A percentile compares a stretch with the other conserved stretches of the same genome.
phyloP scores from a whole-genome alignment of 2,329 filamentous ascomycete species.

The Sporothrix schenckii region DNA sequence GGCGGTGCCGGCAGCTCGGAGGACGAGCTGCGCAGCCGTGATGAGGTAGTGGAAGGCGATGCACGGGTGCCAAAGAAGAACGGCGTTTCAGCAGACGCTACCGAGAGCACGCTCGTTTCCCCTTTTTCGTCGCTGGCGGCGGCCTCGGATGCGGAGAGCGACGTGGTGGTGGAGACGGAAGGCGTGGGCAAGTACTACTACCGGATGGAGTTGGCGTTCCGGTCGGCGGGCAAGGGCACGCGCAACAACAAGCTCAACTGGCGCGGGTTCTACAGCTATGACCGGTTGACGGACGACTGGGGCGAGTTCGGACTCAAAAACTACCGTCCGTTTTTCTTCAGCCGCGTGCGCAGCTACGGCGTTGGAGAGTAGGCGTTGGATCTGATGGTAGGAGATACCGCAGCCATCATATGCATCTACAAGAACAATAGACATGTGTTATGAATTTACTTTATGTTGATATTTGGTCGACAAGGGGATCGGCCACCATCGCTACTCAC shows the following conservation, averaged over 20 bases:
- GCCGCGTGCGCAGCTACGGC: conserved; percentile 63
- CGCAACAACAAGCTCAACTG: conserved; percentile 87
- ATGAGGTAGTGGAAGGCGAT: conserved; percentile 1
- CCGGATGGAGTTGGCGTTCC: conserved; percentile 75
- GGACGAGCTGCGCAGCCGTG: conserved; percentile 1
- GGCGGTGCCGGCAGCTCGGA: conserved; percentile 25
- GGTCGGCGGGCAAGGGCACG: conserved; percentile 62
- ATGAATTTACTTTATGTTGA: not conserved
- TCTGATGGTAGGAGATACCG: not conserved
- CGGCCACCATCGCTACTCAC: too few relatives aligned
- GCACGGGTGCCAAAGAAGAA: not conserved
- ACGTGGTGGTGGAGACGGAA: conserved; percentile 83
- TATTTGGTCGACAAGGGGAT: not conserved
- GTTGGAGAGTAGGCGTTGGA: conserved; percentile 31
- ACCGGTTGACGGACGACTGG: conserved; percentile 87
- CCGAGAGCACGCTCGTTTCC: not conserved
- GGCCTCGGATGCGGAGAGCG: conserved; percentile 59
- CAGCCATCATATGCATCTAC: not conserved
- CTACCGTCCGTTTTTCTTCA: conserved; percentile 68
- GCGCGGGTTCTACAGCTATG: conserved; percentile 91
- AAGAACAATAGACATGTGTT: not conserved
- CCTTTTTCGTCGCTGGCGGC: conserved; percentile 35
- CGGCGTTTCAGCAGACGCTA: not conserved
- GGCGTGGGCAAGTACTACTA: conserved; percentile 84
- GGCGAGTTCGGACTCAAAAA: conserved; percentile 72